Evolutionary conservation across 2,329 filamentous ascomycete species (phyloP).

Genomic region (Alternaria infectoria): DNA sequence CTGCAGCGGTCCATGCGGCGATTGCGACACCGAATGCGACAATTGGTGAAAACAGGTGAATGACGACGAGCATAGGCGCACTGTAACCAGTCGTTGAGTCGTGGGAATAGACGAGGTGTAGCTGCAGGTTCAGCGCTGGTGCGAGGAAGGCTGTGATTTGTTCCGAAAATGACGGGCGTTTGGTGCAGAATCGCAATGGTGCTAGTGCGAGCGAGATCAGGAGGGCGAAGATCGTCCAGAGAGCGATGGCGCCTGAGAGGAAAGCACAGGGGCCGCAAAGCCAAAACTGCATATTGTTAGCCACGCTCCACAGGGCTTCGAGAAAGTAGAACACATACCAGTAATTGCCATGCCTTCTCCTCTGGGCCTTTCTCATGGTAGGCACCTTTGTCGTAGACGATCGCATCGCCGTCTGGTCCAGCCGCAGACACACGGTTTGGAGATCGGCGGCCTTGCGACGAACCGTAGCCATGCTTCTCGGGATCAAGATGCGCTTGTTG

Average conservation of each 20-base stretch:
- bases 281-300: slow-evolving; percentile 54
- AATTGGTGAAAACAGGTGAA: slow-evolving; percentile 63
- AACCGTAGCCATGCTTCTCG: slow-evolving; percentile 36
- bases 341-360: slow-evolving; percentile 52
- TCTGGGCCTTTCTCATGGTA: slow-evolving; percentile 50
- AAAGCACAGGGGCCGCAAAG: slow-evolving; percentile 61
- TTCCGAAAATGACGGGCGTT: slow-evolving; percentile 54
- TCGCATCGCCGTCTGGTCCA: slow-evolving; percentile 27
- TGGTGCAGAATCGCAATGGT: slow-evolving; percentile 62
- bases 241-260: slow-evolving; percentile 59
- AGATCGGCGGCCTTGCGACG: slow-evolving; percentile 25
- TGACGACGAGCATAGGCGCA: slow-evolving; percentile 55
- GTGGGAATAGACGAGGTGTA: slow-evolving; percentile 56
- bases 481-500: slow-evolving; percentile 41
- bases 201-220: slow-evolving; percentile 56
- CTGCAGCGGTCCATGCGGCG: slow-evolving; percentile 64
- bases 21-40: slow-evolving; percentile 63
- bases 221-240: slow-evolving; percentile 60
- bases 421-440: slow-evolving; percentile 27
- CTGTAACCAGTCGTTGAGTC: slow-evolving; percentile 47
- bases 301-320: neutral
- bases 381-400: slow-evolving; percentile 45
- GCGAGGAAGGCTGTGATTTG: slow-evolving; percentile 61
- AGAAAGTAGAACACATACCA: slow-evolving; percentile 38
- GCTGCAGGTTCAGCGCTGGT: slow-evolving; percentile 60